phyloP scores from a whole-genome alignment of 768 basidiomycete species.

The Panellus pusillus region DNA sequence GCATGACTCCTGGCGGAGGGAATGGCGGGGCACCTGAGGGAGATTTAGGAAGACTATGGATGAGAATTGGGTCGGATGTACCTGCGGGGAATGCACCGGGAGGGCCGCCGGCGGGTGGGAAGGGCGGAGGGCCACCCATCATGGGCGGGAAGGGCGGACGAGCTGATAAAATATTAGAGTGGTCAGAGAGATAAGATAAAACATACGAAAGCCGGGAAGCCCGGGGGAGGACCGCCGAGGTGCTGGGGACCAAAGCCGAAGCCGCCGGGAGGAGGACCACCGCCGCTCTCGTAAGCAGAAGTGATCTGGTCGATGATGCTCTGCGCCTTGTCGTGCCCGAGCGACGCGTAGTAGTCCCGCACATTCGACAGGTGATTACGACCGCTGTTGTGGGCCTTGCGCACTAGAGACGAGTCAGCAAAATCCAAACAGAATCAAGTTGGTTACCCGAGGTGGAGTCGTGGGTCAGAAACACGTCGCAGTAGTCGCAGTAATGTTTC shows the following conservation, averaged over 20 bases:
- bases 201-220: constrained; percentile 53
- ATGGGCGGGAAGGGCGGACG: constrained; percentile 14
- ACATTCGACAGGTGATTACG: constrained; percentile 97
- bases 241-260: constrained; percentile 87
- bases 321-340: constrained; percentile 96
- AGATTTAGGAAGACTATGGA: constrained; percentile 1
- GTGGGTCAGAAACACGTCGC: constrained; percentile 92
- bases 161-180: constrained; percentile 46
- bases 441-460: constrained; percentile 83
- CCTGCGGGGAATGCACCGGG: constrained; percentile 44
- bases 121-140: constrained; percentile 35
- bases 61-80: constrained; percentile 28
- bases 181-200: constrained; percentile 10
- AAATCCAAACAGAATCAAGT: background rate
- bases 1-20: constrained; percentile 48
- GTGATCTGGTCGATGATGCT: constrained; percentile 98
- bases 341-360: constrained; percentile 92
- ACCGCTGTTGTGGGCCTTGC: constrained; percentile 98
- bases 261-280: constrained; percentile 84
- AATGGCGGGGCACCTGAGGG: constrained; percentile 45
- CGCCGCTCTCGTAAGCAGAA: constrained; percentile 83
- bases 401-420: constrained; percentile 51
- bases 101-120: constrained; percentile 49
- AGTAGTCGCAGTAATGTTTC: constrained; percentile 96
- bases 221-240: constrained; percentile 57